Conservation (phyloP, 2,329 filamentous ascomycete species). For the Lachnellula arida region DNA sequence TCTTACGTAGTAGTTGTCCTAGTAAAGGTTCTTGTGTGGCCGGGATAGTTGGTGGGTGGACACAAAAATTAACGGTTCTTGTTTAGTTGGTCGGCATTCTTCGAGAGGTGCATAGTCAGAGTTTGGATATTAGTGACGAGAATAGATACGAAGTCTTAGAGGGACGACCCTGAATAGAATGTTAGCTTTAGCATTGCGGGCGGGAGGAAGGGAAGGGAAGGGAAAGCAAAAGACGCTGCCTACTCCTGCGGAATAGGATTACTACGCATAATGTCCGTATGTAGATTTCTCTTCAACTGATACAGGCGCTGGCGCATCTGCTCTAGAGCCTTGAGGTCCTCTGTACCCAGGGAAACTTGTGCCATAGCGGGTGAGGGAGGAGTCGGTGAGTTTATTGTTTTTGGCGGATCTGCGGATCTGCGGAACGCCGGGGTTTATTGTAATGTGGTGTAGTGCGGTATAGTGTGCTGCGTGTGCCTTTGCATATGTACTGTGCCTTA, state of each 20-base stretch:
- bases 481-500: background rate
- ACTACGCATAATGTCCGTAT: conserved; percentile 54
- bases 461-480: background rate
- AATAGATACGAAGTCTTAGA: conserved; percentile 68
- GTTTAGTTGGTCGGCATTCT: conserved; percentile 63
- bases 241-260: conserved; percentile 66
- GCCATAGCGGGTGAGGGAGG: conserved; percentile 16
- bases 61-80: conserved; percentile 61
- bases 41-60: conserved; percentile 71
- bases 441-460: background rate
- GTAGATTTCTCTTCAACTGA: conserved; percentile 64
- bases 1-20: conserved; percentile 71
- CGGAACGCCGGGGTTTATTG: background rate
- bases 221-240: conserved; percentile 17
- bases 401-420: background rate
- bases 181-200: background rate
- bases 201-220: background rate
- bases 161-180: conserved; percentile 50
- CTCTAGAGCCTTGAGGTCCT: conserved; percentile 65
- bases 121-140: conserved; percentile 65
- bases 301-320: conserved; percentile 63
- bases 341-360: conserved; percentile 28
- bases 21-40: conserved; percentile 61
- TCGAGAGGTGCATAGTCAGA: conserved; percentile 59
- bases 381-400: background rate